Evolutionary conservation across 805 yeast genomes (phyloP).

Genomic region (Kuraishia hungarica): DNA sequence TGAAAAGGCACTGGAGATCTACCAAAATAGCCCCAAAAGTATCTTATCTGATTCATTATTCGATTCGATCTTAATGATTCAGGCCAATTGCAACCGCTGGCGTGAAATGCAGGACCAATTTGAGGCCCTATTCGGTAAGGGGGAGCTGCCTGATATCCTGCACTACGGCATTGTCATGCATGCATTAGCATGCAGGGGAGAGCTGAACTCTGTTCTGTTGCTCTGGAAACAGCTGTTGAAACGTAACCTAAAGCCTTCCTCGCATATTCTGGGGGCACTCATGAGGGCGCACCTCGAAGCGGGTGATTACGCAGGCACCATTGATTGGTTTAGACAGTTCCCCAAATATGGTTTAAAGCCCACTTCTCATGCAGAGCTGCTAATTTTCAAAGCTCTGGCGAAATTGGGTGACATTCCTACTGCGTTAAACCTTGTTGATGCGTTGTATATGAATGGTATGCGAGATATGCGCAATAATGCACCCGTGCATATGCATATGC

Average conservation of each 20-base stretch:
- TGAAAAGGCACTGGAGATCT: neutral
- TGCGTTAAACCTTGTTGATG: constrained; percentile 20
- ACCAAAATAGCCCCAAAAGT: constrained; percentile 1
- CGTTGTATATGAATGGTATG: neutral
- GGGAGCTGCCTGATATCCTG: constrained; percentile 35
- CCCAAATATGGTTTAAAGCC: constrained; percentile 21
- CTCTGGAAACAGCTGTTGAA: constrained; percentile 39
- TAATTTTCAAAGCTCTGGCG: constrained; percentile 25
- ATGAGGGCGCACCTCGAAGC: constrained; percentile 30
- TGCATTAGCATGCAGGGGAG: constrained; percentile 45
- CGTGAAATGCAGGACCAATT: constrained; percentile 44
- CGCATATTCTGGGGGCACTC: constrained; percentile 33
- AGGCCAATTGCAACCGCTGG: constrained; percentile 44
- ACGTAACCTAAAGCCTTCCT: constrained; percentile 39
- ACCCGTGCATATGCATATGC: too few species aligned
- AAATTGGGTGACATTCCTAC: constrained; percentile 27
- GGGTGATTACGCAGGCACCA: constrained; percentile 26
- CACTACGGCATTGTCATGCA: constrained; percentile 58
- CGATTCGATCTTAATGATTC: constrained; percentile 36
- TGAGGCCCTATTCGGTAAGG: constrained; percentile 46
- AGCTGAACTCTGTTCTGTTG: constrained; percentile 35
- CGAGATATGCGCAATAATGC: too few species aligned
- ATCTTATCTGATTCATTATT: constrained; percentile 40
- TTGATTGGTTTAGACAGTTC: constrained; percentile 26
- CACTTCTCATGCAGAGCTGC: constrained; percentile 18